Percentiles rank a stretch among this genome's conserved stretches.
Conservation (phyloP, 306 rosid species). For the Ormosia emarginata region DNA sequence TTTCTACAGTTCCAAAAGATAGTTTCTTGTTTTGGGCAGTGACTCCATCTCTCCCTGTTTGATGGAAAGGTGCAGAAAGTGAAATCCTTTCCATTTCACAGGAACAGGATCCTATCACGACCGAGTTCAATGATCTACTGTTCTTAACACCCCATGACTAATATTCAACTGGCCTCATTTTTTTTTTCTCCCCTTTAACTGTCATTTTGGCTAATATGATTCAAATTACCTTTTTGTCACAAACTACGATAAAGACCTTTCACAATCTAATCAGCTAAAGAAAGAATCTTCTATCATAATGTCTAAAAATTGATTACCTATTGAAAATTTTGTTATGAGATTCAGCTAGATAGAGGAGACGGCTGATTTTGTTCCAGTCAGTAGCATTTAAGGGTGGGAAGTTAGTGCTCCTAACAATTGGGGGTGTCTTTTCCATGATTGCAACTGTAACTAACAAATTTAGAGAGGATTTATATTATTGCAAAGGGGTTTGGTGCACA, state of each 20-base stretch:
- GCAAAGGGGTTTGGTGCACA: neutral
- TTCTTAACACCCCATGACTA: neutral
- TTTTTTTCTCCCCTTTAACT: neutral
- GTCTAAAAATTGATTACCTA: conserved; percentile 23
- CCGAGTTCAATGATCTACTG: neutral
- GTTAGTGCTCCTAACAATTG: conserved; percentile 16
- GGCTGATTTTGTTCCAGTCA: neutral
- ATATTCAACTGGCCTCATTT: neutral
- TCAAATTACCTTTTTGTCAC: neutral
- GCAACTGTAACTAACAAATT: neutral
- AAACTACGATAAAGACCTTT: conserved; percentile 1
- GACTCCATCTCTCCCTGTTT: neutral
- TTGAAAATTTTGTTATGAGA: neutral
- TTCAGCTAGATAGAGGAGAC: conserved; percentile 12
- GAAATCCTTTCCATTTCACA: neutral
- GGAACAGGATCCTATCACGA: neutral
- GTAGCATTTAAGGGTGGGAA: neutral
- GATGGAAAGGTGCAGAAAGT: neutral
- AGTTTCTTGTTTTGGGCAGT: conserved; percentile 10
- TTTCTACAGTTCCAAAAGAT: neutral
- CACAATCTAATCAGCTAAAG: conserved; percentile 7
- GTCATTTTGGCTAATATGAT: neutral
- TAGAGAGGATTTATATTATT: conserved; percentile 3
- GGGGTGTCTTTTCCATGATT: conserved; percentile 24
- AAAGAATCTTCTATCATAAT: conserved; percentile 24